Base-by-base conservation (phyloP, 2,329 filamentous ascomycete species). In the Alternaria metachromatica region DNA sequence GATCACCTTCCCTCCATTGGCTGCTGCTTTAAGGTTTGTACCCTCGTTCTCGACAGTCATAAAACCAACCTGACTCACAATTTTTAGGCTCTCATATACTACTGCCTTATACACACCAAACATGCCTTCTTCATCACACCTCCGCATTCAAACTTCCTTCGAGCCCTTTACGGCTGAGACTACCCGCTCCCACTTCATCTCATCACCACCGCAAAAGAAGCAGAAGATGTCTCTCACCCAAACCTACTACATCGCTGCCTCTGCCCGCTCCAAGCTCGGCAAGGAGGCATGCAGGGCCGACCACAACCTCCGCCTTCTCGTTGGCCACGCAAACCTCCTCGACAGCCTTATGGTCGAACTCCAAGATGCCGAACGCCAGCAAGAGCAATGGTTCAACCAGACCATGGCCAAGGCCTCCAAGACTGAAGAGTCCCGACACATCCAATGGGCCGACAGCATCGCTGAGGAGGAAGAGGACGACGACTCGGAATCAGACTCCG, bases 331-430 rank as follows among this genome's bases (percentile, higher is more conserved):
- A 85, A 99, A 98, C 87, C 91, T 98, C 51, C 92, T 99, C 81
- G 96, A 99, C 84, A 91, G 90, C 44, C 85, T 99, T 78, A 98
- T 98, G 96, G 81, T 90, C 66, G 88, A 96, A 72, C 92, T 99
- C 63, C 92, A 94, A 82, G 93, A 97, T 63, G 95, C 95, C 78
- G 96, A 98, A 86, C 89, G 90, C 74, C 94, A 97, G 82, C 96
- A 98, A 83, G 95, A 98, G 83, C 90, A 89, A 71, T 97, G 94
- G 94, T 98, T 97, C 90, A 96, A 97, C 88, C 91, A 94, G 81
- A 96, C 93, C 66, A 92, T 97, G 82, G 90, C 88, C 80, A 92
- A 91, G 76, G 92, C 92, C 72, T 85, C 86, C 78, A 86, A 81
- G 77, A 71, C 80, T 28, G 85, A 90, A 71, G 87, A 92, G 71